A percentile compares a stretch with the other conserved stretches of the same genome.
Conservation (phyloP, 1,139 yeast species). For the Hansenula anomala region DNA sequence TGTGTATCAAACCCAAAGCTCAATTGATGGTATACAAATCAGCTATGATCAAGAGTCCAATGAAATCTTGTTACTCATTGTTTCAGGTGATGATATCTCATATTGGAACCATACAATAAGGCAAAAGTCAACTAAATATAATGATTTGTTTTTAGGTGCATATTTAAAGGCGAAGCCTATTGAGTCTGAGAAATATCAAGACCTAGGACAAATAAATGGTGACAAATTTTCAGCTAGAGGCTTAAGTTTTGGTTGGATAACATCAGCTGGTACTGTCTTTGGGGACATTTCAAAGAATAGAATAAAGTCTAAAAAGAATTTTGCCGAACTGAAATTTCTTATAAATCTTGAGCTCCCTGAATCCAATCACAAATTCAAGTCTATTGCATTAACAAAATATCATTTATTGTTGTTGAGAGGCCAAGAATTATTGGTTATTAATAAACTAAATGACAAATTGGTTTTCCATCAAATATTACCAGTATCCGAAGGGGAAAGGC, state of each 20-base stretch:
- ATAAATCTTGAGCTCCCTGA: slow-evolving; percentile 35
- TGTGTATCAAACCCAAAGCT: slow-evolving; percentile 34
- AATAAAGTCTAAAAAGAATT: slow-evolving; percentile 13
- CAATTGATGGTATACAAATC: slow-evolving; percentile 31
- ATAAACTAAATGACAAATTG: slow-evolving; percentile 44
- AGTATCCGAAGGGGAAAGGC: slow-evolving; percentile 32
- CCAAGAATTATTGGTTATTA: slow-evolving; percentile 38
- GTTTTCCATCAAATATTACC: slow-evolving; percentile 37
- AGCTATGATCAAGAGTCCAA: slow-evolving; percentile 16
- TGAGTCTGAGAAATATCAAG: slow-evolving; percentile 32
- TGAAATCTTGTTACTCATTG: slow-evolving; percentile 25
- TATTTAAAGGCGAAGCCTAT: slow-evolving; percentile 22
- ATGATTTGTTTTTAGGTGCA: slow-evolving; percentile 14
- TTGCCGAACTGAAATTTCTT: slow-evolving; percentile 30
- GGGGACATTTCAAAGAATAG: slow-evolving; percentile 26
- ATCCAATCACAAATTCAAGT: slow-evolving; percentile 28
- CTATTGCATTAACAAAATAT: slow-evolving; percentile 44
- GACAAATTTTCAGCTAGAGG: slow-evolving; percentile 26
- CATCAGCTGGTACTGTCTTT: slow-evolving; percentile 39
- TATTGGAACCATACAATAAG: slow-evolving; percentile 29
- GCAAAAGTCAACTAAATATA: slow-evolving; percentile 13
- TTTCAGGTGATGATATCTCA: slow-evolving; percentile 34
- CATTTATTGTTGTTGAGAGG: slow-evolving; percentile 46
- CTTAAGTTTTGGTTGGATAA: slow-evolving; percentile 39
- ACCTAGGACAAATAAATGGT: slow-evolving; percentile 26